Evolutionary conservation across 2,329 filamentous ascomycete genomes (phyloP).

Genomic region (Setomelanomma holmii): DNA sequence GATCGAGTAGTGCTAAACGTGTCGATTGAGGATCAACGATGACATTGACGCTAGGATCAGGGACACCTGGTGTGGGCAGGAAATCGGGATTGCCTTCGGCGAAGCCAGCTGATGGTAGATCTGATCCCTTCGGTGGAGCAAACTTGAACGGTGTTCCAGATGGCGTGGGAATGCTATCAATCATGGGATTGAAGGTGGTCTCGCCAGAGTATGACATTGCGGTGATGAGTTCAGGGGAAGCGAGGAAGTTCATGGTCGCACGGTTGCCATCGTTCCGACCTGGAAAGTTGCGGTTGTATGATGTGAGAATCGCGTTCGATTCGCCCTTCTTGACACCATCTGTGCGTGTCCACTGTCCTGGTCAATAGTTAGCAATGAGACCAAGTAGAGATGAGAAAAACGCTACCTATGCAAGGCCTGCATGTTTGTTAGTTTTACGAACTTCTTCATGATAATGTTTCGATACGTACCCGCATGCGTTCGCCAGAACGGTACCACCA

Average conservation of each 20-base stretch:
- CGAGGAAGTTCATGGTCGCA: slow-evolving; percentile 97
- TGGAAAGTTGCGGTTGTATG: slow-evolving; percentile 98
- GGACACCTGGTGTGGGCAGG: slow-evolving; percentile 73
- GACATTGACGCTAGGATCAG: slow-evolving; percentile 74
- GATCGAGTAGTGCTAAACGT: slow-evolving; percentile 88
- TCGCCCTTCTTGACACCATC: slow-evolving; percentile 86
- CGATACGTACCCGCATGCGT: slow-evolving; percentile 72
- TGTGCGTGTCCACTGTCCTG: slow-evolving; percentile 86
- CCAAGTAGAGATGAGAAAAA: neutral
- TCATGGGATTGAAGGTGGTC: slow-evolving; percentile 96
- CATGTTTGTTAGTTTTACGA: slow-evolving; percentile 13
- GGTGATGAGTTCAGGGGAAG: slow-evolving; percentile 94
- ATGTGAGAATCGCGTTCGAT: slow-evolving; percentile 91
- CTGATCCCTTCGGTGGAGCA: slow-evolving; percentile 69
- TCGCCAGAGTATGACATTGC: slow-evolving; percentile 92
- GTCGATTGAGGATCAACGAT: slow-evolving; percentile 86
- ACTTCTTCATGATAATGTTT: neutral
- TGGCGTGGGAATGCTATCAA: slow-evolving; percentile 80
- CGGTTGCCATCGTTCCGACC: slow-evolving; percentile 97
- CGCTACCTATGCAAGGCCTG: slow-evolving; percentile 72
- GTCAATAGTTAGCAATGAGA: neutral
- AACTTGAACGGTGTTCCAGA: slow-evolving; percentile 86
- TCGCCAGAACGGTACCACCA: slow-evolving; percentile 88
- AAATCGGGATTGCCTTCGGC: slow-evolving; percentile 78
- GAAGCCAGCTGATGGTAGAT: slow-evolving; percentile 76